These are phyloP conservation scores for Takakia lepidozioides DNA, from an alignment of 225 moss, liverwort and hornwort genomes.

Conservation along the genomic window DNA sequence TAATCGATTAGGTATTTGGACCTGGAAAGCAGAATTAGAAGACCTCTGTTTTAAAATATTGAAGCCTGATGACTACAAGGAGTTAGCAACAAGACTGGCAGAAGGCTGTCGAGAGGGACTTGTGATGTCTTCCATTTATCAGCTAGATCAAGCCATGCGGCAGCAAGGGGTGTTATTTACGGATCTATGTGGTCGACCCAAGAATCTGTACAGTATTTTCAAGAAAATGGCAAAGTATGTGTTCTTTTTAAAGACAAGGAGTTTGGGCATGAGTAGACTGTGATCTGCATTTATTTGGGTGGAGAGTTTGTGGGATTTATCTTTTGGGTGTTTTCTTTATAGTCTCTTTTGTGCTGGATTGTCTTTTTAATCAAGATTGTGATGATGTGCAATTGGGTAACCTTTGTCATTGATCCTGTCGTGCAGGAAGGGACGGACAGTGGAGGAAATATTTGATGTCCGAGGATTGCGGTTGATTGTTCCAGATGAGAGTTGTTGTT, in stretches of 20 bases:
- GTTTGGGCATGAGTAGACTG: no score
- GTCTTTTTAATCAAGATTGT: no score
- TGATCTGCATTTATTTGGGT: no score
- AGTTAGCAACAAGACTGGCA: conserved; percentile 44
- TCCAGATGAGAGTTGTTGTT: conserved; percentile 60
- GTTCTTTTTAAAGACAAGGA: no score
- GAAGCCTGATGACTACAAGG: conserved; percentile 53
- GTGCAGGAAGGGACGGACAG: conserved; percentile 61
- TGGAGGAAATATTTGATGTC: conserved; percentile 88
- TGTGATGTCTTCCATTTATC: conserved; percentile 62
- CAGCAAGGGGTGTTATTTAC: conserved; percentile 46
- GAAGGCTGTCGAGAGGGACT: conserved; percentile 58
- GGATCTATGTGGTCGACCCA: conserved; percentile 78
- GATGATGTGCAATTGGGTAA: no score
- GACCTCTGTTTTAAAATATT: conserved; percentile 77
- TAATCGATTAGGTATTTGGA: conserved; percentile 89
- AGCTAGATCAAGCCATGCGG: conserved; percentile 54
- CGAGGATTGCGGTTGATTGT: conserved; percentile 77
- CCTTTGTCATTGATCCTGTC: no score
- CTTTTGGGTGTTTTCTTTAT: no score
- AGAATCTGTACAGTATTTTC: conserved; percentile 87
- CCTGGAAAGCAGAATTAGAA: conserved; percentile 97
- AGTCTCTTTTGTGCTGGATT: no score
- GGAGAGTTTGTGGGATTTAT: no score
- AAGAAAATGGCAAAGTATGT: conserved; percentile 82